Conservation (phyloP, 495 filamentous ascomycete genomes). For the Aspergillus panamensis region DNA sequence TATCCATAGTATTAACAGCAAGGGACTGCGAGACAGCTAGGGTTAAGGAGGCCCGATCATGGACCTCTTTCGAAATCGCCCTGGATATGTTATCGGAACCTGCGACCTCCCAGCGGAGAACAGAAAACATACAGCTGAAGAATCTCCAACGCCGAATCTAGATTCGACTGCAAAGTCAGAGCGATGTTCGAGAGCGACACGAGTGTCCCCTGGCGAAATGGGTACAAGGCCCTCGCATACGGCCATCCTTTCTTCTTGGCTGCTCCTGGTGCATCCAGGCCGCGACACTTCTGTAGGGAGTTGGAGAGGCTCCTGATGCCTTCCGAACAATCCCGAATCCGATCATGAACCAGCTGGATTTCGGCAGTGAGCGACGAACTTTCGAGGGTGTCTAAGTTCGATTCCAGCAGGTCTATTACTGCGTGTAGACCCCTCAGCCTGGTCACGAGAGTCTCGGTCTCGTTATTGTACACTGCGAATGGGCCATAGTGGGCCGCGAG, state of each 20-base stretch:
- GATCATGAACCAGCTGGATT: not conserved
- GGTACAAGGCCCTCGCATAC: slow-evolving; percentile 1
- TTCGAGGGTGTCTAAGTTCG: not conserved
- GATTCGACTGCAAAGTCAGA: not conserved
- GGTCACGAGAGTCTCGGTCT: not conserved
- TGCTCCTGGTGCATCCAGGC: not conserved
- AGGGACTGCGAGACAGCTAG: not conserved
- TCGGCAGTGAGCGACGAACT: not conserved
- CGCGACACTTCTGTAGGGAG: not conserved
- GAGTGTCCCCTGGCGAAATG: not conserved
- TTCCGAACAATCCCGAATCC: not conserved
- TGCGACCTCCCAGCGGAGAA: not conserved
- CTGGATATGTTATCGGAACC: not conserved
- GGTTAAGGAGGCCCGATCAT: not conserved
- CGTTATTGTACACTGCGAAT: not conserved
- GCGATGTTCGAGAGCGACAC: not conserved
- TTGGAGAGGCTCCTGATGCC: not conserved
- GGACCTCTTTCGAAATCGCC: not conserved
- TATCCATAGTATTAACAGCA: not conserved
- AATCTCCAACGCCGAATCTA: not conserved
- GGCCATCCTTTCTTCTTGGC: not conserved
- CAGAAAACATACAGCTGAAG: not conserved
- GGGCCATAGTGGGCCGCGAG: not conserved
- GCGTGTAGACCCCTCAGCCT: not conserved
- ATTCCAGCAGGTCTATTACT: not conserved